A percentile compares a stretch with the other conserved stretches of the same genome.
These are phyloP conservation scores for Silene coronaria DNA, from an alignment of 179 eudicot species.

Conservation along the genomic window DNA sequence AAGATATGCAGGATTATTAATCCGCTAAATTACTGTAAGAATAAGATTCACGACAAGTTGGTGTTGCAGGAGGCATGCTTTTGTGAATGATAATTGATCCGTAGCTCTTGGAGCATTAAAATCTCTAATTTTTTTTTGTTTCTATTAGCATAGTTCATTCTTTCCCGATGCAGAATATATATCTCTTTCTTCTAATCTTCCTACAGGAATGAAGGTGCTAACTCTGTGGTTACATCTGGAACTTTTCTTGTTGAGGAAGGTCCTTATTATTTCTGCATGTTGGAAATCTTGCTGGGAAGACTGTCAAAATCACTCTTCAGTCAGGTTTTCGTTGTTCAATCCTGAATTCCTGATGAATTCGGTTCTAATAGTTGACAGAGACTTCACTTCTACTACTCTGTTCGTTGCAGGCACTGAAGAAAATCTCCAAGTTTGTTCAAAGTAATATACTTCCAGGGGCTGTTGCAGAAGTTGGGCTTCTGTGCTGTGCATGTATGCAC, in stretches of 20 bases:
- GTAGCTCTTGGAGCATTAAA: slow-evolving; percentile 6
- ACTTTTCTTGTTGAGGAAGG: slow-evolving; percentile 98
- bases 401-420: slow-evolving; percentile 69
- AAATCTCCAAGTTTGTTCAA: slow-evolving; percentile 80
- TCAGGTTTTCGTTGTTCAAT: slow-evolving; percentile 48
- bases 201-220: slow-evolving; percentile 78
- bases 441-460: slow-evolving; percentile 98
- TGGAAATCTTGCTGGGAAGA: slow-evolving; percentile 86
- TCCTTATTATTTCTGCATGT: slow-evolving; percentile 92
- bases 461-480: slow-evolving; percentile 93
- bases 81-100: background rate
- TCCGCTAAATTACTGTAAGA: background rate
- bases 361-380: background rate
- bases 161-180: background rate
- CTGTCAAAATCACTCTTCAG: slow-evolving; percentile 77
- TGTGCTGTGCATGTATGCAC: slow-evolving; percentile 94
- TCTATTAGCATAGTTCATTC: slow-evolving; percentile 5
- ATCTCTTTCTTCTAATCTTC: background rate
- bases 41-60: background rate
- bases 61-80: slow-evolving; percentile 2
- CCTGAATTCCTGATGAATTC: slow-evolving; percentile 11
- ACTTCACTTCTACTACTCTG: background rate
- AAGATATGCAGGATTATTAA: slow-evolving; percentile 32
- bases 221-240: slow-evolving; percentile 62
- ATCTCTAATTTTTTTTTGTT: background rate